Percentiles rank a stretch among this genome's conserved stretches.
These are phyloP conservation scores for Saccharomyces hybrid DNA, from an alignment of 1,139 yeast genomes.

Conservation along the genomic window DNA sequence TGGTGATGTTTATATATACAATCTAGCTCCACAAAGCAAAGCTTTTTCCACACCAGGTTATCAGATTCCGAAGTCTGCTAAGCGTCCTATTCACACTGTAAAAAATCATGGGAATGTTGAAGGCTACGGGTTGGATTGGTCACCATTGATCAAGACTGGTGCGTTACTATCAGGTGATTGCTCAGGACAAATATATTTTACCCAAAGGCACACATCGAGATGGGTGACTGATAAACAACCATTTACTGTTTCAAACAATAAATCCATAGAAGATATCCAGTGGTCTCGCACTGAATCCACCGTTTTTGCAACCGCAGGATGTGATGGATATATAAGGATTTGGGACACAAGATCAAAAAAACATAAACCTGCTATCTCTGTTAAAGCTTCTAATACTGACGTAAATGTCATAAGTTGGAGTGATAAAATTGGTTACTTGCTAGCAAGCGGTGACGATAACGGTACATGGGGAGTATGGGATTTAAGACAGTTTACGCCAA, in stretches of 20 bases:
- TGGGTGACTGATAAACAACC: conserved; percentile 89
- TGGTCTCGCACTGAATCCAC: conserved; percentile 92
- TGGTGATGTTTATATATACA: conserved; percentile 84
- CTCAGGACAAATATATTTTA: conserved; percentile 70
- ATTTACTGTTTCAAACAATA: conserved; percentile 54
- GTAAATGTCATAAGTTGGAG: conserved; percentile 97
- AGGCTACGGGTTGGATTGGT: conserved; percentile 97
- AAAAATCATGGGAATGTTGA: conserved; percentile 85
- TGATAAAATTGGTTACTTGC: conserved; percentile 69
- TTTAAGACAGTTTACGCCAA: conserved; percentile 69
- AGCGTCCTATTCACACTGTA: conserved; percentile 80
- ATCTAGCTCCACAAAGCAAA: conserved; percentile 66
- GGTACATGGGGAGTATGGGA: conserved; percentile 99
- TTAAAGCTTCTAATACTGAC: conserved; percentile 74
- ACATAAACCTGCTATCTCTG: conserved; percentile 83
- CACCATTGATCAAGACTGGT: conserved; percentile 75
- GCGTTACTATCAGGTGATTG: conserved; percentile 84
- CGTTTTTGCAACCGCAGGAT: conserved; percentile 88
- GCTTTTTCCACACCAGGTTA: conserved; percentile 87
- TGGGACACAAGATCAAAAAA: conserved; percentile 96
- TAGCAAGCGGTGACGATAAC: conserved; percentile 96
- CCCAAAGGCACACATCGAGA: conserved; percentile 65
- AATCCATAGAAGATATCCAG: conserved; percentile 88
- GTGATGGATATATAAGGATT: conserved; percentile 84
- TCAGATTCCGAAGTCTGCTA: conserved; percentile 65